Percentiles rank a stretch among this genome's conserved stretches.
These are phyloP conservation scores for Phaeotremella skinneri DNA, from an alignment of 768 basidiomycete genomes.

Conservation along the genomic window DNA sequence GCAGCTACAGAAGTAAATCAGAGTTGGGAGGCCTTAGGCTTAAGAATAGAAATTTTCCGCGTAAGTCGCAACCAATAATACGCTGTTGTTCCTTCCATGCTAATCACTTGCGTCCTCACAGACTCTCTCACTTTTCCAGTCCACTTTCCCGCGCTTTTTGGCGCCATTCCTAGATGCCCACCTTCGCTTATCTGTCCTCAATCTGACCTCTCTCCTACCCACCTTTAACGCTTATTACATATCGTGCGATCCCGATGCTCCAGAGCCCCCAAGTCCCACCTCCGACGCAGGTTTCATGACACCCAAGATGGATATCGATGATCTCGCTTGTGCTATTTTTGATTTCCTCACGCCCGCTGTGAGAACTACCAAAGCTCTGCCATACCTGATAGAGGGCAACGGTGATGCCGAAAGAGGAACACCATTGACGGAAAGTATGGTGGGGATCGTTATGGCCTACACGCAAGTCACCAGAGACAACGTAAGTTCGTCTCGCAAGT, in stretches of 20 bases:
- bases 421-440: slow-evolving; percentile 26
- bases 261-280: slow-evolving; percentile 58
- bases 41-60: slow-evolving; percentile 81
- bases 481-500: slow-evolving; percentile 58
- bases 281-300: slow-evolving; percentile 54
- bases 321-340: slow-evolving; percentile 72
- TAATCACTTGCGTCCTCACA: slow-evolving; percentile 44
- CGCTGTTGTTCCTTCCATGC: not conserved
- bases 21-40: slow-evolving; percentile 77
- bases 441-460: slow-evolving; percentile 61
- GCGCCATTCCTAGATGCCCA: slow-evolving; percentile 54
- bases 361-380: slow-evolving; percentile 62
- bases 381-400: slow-evolving; percentile 59
- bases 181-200: slow-evolving; percentile 42
- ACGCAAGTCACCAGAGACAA: slow-evolving; percentile 87
- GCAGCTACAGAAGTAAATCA: slow-evolving; percentile 63
- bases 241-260: slow-evolving; percentile 47
- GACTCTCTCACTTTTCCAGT: slow-evolving; percentile 76
- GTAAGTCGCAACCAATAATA: slow-evolving; percentile 54
- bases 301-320: slow-evolving; percentile 63
- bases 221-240: slow-evolving; percentile 52
- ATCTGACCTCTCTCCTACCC: slow-evolving; percentile 63
- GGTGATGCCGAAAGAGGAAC: slow-evolving; percentile 16
- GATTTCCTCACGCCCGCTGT: slow-evolving; percentile 72
- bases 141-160: slow-evolving; percentile 75